Conservation (phyloP, 1,284 basidiomycete genomes). For the Boletus semigastroideus region DNA sequence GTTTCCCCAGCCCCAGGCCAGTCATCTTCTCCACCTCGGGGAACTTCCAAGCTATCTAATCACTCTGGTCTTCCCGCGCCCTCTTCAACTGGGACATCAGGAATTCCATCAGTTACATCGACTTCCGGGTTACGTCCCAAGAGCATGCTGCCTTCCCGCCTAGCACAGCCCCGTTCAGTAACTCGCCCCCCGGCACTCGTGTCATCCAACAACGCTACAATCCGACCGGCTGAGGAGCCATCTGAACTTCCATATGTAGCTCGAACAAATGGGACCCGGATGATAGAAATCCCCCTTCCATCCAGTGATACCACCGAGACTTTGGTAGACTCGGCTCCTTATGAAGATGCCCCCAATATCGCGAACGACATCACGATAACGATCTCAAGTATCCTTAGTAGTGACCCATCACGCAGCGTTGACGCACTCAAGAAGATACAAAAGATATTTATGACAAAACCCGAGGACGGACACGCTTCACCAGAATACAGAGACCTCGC, state of each 20-base stretch:
- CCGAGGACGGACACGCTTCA: conserved; percentile 68
- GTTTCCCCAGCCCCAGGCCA: conserved; percentile 49
- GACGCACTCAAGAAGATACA: conserved; percentile 93
- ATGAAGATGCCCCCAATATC: conserved; percentile 21
- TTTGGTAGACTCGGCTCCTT: conserved; percentile 27
- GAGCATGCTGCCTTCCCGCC: conserved; percentile 66
- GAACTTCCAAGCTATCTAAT: conserved; percentile 25
- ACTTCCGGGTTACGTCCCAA: conserved; percentile 54
- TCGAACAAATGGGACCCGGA: conserved; percentile 23
- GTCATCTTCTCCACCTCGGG: conserved; percentile 48
- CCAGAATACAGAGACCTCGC: conserved; percentile 75
- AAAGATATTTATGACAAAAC: conserved; percentile 71
- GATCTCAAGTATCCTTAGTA: conserved; percentile 83
- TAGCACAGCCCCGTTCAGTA: conserved; percentile 56
- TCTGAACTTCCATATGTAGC: conserved; percentile 33
- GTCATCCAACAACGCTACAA: conserved; percentile 21
- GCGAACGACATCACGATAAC: conserved; percentile 69
- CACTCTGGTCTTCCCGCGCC: conserved; percentile 24
- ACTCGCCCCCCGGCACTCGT: conserved; percentile 26
- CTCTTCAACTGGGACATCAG: conserved; percentile 36
- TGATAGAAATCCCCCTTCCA: conserved; percentile 15
- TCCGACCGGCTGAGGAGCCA: conserved; percentile 25
- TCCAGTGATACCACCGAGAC: conserved; percentile 28
- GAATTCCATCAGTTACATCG: conserved; percentile 45
- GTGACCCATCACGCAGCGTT: conserved; percentile 83